Base-by-base conservation (phyloP, 1,139 yeast genomes). In the Pichia terricola region DNA sequence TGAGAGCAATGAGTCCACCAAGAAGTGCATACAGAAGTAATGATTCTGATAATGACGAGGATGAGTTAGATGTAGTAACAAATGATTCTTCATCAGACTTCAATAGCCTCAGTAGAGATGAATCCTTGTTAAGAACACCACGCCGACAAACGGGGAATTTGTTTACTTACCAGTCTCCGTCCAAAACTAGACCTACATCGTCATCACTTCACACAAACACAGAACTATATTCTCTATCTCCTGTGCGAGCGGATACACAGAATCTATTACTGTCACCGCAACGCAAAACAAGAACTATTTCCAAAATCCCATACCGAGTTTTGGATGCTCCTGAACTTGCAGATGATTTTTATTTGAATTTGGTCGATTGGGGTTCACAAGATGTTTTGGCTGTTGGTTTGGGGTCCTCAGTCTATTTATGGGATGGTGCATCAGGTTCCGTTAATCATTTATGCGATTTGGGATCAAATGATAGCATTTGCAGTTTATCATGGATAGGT, bases 271-370 rank as follows among this genome's bases (percentile, higher is more conserved):
- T 88, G 42, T 81, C 91, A 1, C 96, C 96, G 0, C 82, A 83
- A 46, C 86, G 81, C 63, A 82, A 79, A 55, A 77, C 85, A 1
- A 66, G 98, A 42, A 75, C 75, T 34, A 85, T 91, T 7, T 73
- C 89, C 10, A 86, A 84, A 57, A 87, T 88, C 0, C 98, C 98
- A 0, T 88, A 84, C 59, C 72, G 96, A 48, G 96, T 91, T 3
- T 72, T 91, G 39, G 98, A 91, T 65, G 99, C 99, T 0, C 99
- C 98, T 0, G 95, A 88, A 47, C 68, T 94, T 35, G 85, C 88
- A 9, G 98, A 94, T 61, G 97, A 91, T 62, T 91, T 89, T 59
- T 91, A 91, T 60, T 70, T 88, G 38, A 94, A 91, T 59, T 68
- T 91, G 48, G 85, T 91, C 2, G 97, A 91, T 61, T 91, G 99